Evolutionary conservation across 1,284 basidiomycete genomes (phyloP).

Genomic region (Cryptococcus sp.): DNA sequence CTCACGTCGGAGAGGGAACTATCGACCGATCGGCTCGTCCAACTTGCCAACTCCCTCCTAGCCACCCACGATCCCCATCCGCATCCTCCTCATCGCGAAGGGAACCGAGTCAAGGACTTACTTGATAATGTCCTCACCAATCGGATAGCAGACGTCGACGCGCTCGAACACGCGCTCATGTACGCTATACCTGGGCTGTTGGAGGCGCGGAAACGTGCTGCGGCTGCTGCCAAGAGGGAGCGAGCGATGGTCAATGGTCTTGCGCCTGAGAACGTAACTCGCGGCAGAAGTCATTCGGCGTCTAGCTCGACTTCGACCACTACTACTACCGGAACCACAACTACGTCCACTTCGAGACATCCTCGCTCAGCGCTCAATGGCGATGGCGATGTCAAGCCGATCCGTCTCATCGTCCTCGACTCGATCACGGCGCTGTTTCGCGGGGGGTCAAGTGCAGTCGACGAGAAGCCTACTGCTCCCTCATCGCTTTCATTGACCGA

Average conservation of each 20-base stretch:
- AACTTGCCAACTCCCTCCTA: slow-evolving; percentile 42
- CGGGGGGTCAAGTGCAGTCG: slow-evolving; percentile 27
- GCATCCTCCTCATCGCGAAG: neutral
- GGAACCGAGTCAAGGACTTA: slow-evolving; percentile 32
- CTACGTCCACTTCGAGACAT: neutral
- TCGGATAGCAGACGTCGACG: slow-evolving; percentile 61
- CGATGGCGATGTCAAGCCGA: slow-evolving; percentile 22
- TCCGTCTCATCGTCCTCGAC: slow-evolving; percentile 72
- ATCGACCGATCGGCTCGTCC: slow-evolving; percentile 64
- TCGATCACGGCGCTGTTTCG: slow-evolving; percentile 79
- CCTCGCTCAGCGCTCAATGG: too few relatives aligned
- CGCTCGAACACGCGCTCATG: slow-evolving; percentile 68
- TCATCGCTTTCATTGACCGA: slow-evolving; percentile 58
- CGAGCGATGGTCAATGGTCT: neutral
- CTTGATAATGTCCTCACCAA: slow-evolving; percentile 69
- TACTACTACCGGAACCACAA: neutral
- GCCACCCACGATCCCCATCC: slow-evolving; percentile 16
- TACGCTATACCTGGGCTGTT: slow-evolving; percentile 66
- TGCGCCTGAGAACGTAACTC: neutral
- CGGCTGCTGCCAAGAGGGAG: neutral
- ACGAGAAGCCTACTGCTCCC: slow-evolving; percentile 12
- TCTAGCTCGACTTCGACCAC: neutral
- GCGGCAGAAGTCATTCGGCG: neutral
- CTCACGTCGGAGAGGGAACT: slow-evolving; percentile 72
- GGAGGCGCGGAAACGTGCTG: slow-evolving; percentile 20